These are phyloP conservation scores for Aspergillus biplanus DNA, from an alignment of 495 filamentous ascomycete genomes.

Conservation along the genomic window DNA sequence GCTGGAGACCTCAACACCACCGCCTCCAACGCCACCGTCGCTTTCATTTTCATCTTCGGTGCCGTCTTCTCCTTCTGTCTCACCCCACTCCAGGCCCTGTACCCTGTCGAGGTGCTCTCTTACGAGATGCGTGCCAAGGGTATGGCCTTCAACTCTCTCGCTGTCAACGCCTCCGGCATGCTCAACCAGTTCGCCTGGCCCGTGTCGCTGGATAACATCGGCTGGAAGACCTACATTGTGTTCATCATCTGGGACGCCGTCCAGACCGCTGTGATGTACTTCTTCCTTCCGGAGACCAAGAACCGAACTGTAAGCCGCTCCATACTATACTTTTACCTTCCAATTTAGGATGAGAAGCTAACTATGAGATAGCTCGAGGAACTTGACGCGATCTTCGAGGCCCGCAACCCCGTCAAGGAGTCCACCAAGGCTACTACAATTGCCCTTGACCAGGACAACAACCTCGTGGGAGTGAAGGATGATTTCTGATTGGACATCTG, in stretches of 20 bases:
- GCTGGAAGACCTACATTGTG: conserved; percentile 17
- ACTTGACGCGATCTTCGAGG: conserved; percentile 17
- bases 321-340: background rate
- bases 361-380: conserved; percentile 11
- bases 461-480: background rate
- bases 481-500: background rate
- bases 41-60: conserved; percentile 15
- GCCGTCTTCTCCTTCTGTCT: conserved; percentile 16
- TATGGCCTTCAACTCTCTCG: conserved; percentile 45
- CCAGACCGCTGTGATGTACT: conserved; percentile 10
- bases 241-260: conserved; percentile 14
- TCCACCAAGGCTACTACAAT: background rate
- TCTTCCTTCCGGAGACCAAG: conserved; percentile 12
- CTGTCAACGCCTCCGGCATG: background rate
- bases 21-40: conserved; percentile 7
- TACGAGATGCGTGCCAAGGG: conserved; percentile 65
- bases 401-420: conserved; percentile 5
- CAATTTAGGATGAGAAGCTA: background rate
- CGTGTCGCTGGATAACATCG: conserved; percentile 8
- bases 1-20: background rate
- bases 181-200: conserved; percentile 15
- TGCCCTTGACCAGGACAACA: background rate
- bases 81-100: conserved; percentile 62
- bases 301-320: conserved; percentile 6
- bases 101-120: conserved; percentile 63